Evolutionary conservation across 768 basidiomycete species (phyloP).

Genomic region (Boletus bicolor): DNA sequence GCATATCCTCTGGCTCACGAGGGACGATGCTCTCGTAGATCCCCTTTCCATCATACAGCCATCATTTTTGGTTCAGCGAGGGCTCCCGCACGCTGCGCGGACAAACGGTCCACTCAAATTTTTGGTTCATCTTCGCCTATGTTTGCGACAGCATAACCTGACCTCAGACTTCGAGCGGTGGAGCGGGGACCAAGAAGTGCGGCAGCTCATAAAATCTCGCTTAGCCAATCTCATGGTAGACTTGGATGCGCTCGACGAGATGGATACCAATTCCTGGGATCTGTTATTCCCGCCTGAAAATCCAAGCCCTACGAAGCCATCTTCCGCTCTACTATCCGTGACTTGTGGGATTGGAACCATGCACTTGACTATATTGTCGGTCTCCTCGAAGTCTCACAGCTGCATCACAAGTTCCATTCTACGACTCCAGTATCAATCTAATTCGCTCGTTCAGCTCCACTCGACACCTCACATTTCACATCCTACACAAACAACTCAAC

Average conservation of each 20-base stretch:
- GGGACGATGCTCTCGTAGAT: slow-evolving; percentile 54
- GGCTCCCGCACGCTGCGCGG: slow-evolving; percentile 64
- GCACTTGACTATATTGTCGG: slow-evolving; percentile 21
- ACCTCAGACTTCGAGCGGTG: slow-evolving; percentile 3
- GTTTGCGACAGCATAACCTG: slow-evolving; percentile 47
- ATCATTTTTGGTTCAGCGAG: slow-evolving; percentile 77
- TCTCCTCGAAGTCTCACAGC: slow-evolving; percentile 22
- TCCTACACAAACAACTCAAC: slow-evolving; percentile 13
- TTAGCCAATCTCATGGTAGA: slow-evolving; percentile 40
- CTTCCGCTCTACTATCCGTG: slow-evolving; percentile 9
- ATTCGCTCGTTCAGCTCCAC: slow-evolving; percentile 8
- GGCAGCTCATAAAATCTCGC: slow-evolving; percentile 38
- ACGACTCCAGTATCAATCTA: slow-evolving; percentile 24
- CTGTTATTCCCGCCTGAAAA: slow-evolving; percentile 19
- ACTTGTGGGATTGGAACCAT: slow-evolving; percentile 17
- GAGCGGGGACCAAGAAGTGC: slow-evolving; percentile 31
- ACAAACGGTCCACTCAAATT: slow-evolving; percentile 71
- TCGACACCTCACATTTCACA: slow-evolving; percentile 15
- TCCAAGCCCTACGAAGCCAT: slow-evolving; percentile 2
- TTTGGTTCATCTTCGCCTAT: slow-evolving; percentile 66
- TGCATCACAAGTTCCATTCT: slow-evolving; percentile 23
- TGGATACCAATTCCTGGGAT: slow-evolving; percentile 20
- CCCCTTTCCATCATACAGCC: slow-evolving; percentile 82
- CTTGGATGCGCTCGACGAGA: slow-evolving; percentile 38
- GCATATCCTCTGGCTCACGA: slow-evolving; percentile 50